Percentiles rank a stretch among this genome's conserved stretches.
Evolutionary conservation across 768 basidiomycete genomes (phyloP).

Genomic region (Holtermannia corniformis): DNA sequence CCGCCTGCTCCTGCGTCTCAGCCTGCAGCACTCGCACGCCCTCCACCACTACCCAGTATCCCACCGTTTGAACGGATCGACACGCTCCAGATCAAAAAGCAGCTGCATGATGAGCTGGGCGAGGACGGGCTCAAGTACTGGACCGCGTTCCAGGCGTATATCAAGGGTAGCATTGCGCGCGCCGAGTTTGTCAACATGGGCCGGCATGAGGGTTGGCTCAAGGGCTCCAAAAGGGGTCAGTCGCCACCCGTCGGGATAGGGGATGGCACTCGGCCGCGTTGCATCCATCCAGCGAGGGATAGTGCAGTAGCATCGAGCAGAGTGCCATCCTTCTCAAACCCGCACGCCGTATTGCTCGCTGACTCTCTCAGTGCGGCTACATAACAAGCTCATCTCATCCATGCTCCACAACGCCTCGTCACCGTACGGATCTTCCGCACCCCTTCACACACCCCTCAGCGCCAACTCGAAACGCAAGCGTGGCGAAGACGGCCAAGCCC

Average conservation of each 20-base stretch:
- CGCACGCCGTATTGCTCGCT: slow-evolving; percentile 1
- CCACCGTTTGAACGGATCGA: slow-evolving; percentile 20
- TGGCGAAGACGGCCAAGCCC: slow-evolving; percentile 12
- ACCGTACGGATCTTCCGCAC: slow-evolving; percentile 7
- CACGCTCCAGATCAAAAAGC: slow-evolving; percentile 29
- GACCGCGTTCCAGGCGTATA: slow-evolving; percentile 35
- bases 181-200: slow-evolving; percentile 26
- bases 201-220: slow-evolving; percentile 16
- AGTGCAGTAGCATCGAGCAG: no score
- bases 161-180: slow-evolving; percentile 27
- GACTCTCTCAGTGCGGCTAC: slow-evolving; percentile 19
- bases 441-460: neutral
- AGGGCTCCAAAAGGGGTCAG: slow-evolving; percentile 24
- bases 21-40: no score
- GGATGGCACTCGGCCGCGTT: no score
- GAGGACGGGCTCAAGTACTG: slow-evolving; percentile 35
- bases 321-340: neutral
- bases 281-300: no score
- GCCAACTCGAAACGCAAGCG: slow-evolving; percentile 15
- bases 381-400: slow-evolving; percentile 26
- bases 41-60: neutral
- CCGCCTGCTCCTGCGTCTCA: no score
- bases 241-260: slow-evolving; percentile 1
- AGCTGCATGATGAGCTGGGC: slow-evolving; percentile 34
- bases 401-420: slow-evolving; percentile 24